phyloP scores from a whole-genome alignment of 75 land plant genomes.

The Selaginella tamariscina region DNA sequence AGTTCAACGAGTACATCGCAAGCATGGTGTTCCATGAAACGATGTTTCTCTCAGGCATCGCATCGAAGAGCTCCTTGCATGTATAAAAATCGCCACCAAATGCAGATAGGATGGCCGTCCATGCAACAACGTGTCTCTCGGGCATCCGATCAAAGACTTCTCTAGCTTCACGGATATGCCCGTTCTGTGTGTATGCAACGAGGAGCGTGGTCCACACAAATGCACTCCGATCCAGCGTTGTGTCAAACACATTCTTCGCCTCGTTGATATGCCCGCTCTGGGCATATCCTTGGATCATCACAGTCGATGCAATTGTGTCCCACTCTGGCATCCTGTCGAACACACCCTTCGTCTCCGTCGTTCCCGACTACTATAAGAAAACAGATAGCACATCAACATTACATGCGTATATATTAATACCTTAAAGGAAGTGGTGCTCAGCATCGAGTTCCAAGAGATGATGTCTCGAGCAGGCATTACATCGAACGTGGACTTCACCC shows the following conservation, averaged over 20 bases:
- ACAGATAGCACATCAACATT: too few species aligned
- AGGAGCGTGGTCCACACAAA: not conserved
- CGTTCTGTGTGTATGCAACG: not conserved
- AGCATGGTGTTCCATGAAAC: not conserved
- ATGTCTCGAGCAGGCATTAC: not conserved
- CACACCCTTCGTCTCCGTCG: too few species aligned
- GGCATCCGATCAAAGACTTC: not conserved
- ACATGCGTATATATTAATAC: too few species aligned
- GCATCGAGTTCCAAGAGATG: not conserved
- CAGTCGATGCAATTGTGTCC: not conserved
- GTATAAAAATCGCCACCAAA: not conserved
- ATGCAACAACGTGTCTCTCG: not conserved
- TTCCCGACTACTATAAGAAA: too few species aligned
- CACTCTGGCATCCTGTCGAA: not conserved
- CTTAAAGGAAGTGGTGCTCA: not conserved
- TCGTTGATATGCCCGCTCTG: not conserved
- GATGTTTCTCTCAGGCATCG: not conserved
- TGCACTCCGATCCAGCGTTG: not conserved
- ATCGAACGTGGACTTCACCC: not conserved
- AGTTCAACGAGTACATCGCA: not conserved
- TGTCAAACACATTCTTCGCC: not conserved
- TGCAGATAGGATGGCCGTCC: not conserved
- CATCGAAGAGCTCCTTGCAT: not conserved
- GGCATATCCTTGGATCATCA: not conserved
- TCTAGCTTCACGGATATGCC: not conserved